These are phyloP conservation scores for Mycena kentingensis DNA, from an alignment of 768 basidiomycete species.

Conservation along the genomic window DNA sequence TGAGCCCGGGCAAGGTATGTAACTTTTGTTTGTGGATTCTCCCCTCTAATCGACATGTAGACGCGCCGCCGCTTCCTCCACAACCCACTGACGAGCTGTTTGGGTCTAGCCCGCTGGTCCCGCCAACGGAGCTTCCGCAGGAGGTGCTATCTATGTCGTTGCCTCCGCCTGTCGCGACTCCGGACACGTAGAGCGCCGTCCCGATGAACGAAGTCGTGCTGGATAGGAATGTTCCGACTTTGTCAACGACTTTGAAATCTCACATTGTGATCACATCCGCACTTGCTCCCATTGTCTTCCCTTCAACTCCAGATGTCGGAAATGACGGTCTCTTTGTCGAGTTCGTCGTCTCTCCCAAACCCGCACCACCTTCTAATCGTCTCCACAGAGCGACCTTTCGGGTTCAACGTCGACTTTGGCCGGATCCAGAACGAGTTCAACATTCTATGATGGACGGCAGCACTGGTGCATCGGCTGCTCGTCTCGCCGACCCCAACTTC, in stretches of 20 bases:
- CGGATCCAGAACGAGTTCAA: too few species aligned
- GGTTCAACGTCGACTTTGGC: too few species aligned
- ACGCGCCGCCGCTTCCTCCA: background rate
- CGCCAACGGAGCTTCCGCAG: background rate
- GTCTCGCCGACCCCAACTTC: background rate
- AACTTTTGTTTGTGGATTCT: background rate
- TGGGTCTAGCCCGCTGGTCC: background rate
- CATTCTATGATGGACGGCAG: too few species aligned
- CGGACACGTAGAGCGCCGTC: too few species aligned
- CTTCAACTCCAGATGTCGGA: background rate
- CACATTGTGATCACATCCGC: too few species aligned
- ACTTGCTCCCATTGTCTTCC: background rate
- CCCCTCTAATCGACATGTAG: background rate
- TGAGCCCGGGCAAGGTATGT: background rate
- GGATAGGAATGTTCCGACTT: too few species aligned
- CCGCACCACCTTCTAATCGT: too few species aligned
- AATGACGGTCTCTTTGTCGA: background rate
- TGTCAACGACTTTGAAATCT: too few species aligned
- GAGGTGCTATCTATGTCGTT: background rate
- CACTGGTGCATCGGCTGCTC: conserved; percentile 21
- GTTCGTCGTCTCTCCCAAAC: background rate
- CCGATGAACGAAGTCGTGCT: too few species aligned
- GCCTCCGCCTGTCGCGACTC: too few species aligned
- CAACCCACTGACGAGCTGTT: background rate
- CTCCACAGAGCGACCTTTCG: too few species aligned